Percentiles rank a stretch among this genome's conserved stretches.
phyloP scores from a whole-genome alignment of 1,139 yeast species.

The Sugiyamaella sp. region DNA sequence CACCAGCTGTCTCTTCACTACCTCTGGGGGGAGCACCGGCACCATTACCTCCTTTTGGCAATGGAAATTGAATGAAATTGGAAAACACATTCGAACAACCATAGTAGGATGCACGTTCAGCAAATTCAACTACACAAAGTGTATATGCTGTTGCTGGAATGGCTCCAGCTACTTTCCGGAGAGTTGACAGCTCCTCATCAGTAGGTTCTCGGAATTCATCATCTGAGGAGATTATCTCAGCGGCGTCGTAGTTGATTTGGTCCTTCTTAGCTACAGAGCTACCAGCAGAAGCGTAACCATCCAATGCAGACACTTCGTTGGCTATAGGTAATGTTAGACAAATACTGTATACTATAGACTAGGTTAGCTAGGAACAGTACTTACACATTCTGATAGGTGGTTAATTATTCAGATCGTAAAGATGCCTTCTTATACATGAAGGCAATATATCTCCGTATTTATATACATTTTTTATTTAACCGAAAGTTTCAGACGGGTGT shows the following conservation, averaged over 20 bases:
- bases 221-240: conserved; percentile 3
- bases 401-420: no score
- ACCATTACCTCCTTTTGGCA: conserved; percentile 55
- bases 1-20: conserved; percentile 51
- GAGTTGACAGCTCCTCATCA: conserved; percentile 17
- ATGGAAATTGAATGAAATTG: conserved; percentile 62
- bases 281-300: background rate
- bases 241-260: background rate
- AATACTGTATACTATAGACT: background rate
- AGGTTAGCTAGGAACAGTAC: background rate
- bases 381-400: background rate
- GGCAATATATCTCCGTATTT: no score
- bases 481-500: no score
- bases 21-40: conserved; percentile 49
- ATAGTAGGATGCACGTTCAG: conserved; percentile 69
- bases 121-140: conserved; percentile 31
- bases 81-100: conserved; percentile 65
- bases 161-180: conserved; percentile 20
- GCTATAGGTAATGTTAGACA: background rate
- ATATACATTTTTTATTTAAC: no score
- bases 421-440: no score
- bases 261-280: background rate
- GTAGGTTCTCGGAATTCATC: conserved; percentile 21
- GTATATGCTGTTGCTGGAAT: conserved; percentile 22
- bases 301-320: background rate